Conservation (phyloP, 2,329 filamentous ascomycete genomes). For the Sphaerulina vaccinii region DNA sequence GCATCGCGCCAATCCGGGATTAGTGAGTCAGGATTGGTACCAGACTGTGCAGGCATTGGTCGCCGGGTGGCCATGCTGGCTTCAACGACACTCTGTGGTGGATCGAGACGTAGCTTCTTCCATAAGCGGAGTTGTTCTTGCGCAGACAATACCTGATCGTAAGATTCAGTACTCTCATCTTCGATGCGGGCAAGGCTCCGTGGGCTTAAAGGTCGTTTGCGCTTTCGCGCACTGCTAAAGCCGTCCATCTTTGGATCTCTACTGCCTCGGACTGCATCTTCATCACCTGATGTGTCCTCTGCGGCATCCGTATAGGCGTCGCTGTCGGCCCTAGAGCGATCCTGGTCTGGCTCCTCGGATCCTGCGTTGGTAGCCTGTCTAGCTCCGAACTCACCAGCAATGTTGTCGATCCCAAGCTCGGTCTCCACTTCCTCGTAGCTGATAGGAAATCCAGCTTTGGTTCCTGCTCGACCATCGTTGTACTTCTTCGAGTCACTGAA, state of each 20-base stretch:
- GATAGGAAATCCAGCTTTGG: constrained; percentile 30
- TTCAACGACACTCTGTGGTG: background rate
- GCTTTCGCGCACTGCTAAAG: background rate
- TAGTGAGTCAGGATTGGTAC: too few relatives aligned
- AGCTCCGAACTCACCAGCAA: constrained; percentile 38
- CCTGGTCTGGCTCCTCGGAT: constrained; percentile 12
- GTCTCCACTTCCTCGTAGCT: constrained; percentile 46
- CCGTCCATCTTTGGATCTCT: background rate
- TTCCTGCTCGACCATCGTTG: constrained; percentile 28
- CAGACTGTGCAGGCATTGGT: too few relatives aligned
- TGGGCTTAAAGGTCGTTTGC: background rate
- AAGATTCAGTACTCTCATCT: background rate
- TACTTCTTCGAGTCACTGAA: constrained; percentile 36
- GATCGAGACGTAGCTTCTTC: background rate
- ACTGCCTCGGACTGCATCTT: background rate
- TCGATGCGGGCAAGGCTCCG: background rate
- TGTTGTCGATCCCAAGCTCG: constrained; percentile 39
- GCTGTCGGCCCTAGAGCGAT: constrained; percentile 18
- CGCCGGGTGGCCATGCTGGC: background rate
- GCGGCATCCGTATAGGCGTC: constrained; percentile 18
- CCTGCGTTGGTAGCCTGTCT: constrained; percentile 46
- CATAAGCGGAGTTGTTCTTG: background rate
- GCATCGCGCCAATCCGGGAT: too few relatives aligned
- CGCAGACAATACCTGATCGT: background rate
- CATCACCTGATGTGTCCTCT: background rate